A percentile compares a stretch with the other conserved stretches of the same genome.
Evolutionary conservation across 2,329 filamentous ascomycete genomes (phyloP).

Genomic region (Elsinoe fawcettii): DNA sequence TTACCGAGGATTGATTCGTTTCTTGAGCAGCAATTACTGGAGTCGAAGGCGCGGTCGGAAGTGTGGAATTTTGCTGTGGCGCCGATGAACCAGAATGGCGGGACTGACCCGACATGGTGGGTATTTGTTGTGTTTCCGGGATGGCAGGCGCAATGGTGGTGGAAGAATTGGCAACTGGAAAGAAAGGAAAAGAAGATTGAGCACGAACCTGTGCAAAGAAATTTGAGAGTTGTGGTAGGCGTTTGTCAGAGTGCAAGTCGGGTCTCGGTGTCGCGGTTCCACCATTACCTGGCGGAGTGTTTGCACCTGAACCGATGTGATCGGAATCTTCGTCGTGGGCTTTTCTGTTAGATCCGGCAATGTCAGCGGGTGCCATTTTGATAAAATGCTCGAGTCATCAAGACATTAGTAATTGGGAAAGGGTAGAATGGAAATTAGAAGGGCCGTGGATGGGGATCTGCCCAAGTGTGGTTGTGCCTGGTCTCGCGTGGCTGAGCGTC

Average conservation of each 20-base stretch:
- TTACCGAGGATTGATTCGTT: not conserved
- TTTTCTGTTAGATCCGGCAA: constrained; percentile 33
- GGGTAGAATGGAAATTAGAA: constrained; percentile 16
- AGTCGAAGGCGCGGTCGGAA: constrained; percentile 20
- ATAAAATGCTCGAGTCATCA: constrained; percentile 17
- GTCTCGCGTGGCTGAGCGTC: constrained; percentile 8
- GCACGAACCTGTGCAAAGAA: constrained; percentile 99
- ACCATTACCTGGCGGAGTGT: constrained; percentile 65
- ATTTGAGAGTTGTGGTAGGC: constrained; percentile 79
- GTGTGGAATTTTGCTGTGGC: constrained; percentile 17
- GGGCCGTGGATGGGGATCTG: constrained; percentile 6
- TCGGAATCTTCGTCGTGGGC: constrained; percentile 63
- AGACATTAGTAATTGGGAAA: constrained; percentile 23
- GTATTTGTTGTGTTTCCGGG: constrained; percentile 15
- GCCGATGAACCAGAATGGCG: constrained; percentile 18
- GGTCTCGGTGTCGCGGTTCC: constrained; percentile 81
- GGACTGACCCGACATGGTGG: constrained; percentile 21
- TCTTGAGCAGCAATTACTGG: constrained; percentile 16
- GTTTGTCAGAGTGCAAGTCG: constrained; percentile 78
- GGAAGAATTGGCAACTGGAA: constrained; percentile 32
- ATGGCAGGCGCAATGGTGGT: constrained; percentile 31
- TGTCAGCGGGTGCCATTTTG: constrained; percentile 27
- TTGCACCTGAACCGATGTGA: constrained; percentile 70
- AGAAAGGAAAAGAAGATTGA: constrained; percentile 47
- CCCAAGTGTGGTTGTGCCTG: not conserved